A percentile compares a stretch with the other conserved stretches of the same genome.
Evolutionary conservation across 768 basidiomycete species (phyloP).

Genomic region (Naganishia vaughanmartiniae): DNA sequence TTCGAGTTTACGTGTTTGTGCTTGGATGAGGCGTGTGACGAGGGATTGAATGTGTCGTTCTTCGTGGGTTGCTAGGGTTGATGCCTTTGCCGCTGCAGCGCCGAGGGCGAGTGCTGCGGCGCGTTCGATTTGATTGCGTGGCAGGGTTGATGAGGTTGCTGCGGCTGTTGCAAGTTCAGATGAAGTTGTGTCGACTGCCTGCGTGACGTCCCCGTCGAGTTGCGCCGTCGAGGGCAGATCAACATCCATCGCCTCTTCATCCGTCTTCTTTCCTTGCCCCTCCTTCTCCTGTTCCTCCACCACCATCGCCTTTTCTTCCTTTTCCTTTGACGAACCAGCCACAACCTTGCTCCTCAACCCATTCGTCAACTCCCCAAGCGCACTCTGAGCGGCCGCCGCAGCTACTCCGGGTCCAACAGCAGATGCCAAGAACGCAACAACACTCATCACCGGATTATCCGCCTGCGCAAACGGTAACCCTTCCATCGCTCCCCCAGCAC

Average conservation of each 20-base stretch:
- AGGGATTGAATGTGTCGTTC: conserved; percentile 76
- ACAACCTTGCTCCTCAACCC: conserved; percentile 54
- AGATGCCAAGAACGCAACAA: conserved; percentile 86
- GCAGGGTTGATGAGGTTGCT: conserved; percentile 24
- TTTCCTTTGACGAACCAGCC: conserved; percentile 16
- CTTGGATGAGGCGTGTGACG: conserved; percentile 72
- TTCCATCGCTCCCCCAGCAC: conserved; percentile 55
- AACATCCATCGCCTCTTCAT: conserved; percentile 55
- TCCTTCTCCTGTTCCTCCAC: conserved; percentile 29
- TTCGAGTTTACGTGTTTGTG: conserved; percentile 75
- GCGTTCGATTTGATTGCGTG: conserved; percentile 51
- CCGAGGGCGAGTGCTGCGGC: conserved; percentile 84
- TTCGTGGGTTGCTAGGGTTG: conserved; percentile 74
- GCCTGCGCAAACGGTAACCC: conserved; percentile 83
- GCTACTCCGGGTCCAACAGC: conserved; percentile 87
- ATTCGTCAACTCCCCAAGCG: conserved; percentile 74
- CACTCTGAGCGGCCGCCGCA: conserved; percentile 87
- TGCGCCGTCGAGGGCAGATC: conserved; percentile 49
- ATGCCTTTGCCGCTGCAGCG: conserved; percentile 81
- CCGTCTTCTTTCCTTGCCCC: conserved; percentile 34
- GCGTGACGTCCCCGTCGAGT: neutral
- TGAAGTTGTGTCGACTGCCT: neutral
- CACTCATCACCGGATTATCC: conserved; percentile 98
- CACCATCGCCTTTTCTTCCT: conserved; percentile 34
- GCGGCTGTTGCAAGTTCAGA: conserved; percentile 9